phyloP scores from a whole-genome alignment of 352 stramenopile genomes.

The Phytophthora chlamydospora region DNA sequence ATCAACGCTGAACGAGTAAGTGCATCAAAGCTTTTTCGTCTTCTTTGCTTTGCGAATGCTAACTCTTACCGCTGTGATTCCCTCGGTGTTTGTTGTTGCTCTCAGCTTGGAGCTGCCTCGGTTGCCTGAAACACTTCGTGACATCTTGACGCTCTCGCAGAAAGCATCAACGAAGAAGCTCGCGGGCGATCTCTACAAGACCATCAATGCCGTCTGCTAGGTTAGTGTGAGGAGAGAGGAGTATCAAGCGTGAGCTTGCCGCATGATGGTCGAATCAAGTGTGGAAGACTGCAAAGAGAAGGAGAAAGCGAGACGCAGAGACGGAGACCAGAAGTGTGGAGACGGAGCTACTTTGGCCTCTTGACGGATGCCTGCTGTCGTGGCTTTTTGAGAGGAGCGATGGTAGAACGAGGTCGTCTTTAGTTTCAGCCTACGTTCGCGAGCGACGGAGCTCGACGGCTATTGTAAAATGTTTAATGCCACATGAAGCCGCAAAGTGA shows the following conservation, averaged over 20 bases:
- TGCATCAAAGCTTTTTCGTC: neutral
- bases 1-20: conserved; percentile 50
- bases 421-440: conserved; percentile 30
- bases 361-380: conserved; percentile 26
- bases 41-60: neutral
- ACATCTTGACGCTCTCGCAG: conserved; percentile 60
- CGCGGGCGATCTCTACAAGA: conserved; percentile 66
- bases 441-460: conserved; percentile 25
- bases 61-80: conserved; percentile 3
- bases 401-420: conserved; percentile 31
- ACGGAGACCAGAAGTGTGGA: conserved; percentile 19
- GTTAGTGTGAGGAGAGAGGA: conserved; percentile 20
- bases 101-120: conserved; percentile 58
- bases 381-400: conserved; percentile 18
- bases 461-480: conserved; percentile 45
- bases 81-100: conserved; percentile 4
- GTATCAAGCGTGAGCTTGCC: neutral
- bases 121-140: conserved; percentile 62
- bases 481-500: conserved; percentile 27
- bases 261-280: conserved; percentile 23
- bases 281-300: conserved; percentile 20
- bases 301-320: conserved; percentile 16
- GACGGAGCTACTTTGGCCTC: conserved; percentile 10
- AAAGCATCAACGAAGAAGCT: conserved; percentile 79
- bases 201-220: conserved; percentile 62